phyloP scores from a whole-genome alignment of 2,329 filamentous ascomycete species.

The Colletotrichum melonis region DNA sequence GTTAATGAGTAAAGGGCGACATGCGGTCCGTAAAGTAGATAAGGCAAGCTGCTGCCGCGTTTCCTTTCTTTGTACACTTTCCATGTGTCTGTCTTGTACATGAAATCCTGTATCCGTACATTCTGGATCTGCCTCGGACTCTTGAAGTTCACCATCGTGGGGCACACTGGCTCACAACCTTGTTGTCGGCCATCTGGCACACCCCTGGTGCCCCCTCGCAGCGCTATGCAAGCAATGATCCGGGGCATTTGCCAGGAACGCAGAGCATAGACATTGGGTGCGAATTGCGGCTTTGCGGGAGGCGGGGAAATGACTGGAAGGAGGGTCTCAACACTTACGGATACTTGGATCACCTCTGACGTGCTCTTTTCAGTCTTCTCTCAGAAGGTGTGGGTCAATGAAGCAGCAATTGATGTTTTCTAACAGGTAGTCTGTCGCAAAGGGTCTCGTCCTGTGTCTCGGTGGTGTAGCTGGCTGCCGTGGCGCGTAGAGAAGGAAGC shows the following conservation, averaged over 20 bases:
- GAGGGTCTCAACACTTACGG: background rate
- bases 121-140: background rate
- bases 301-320: background rate
- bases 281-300: background rate
- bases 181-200: background rate
- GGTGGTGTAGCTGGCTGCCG: background rate
- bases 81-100: background rate
- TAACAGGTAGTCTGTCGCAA: background rate
- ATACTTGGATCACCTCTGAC: background rate
- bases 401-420: background rate
- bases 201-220: background rate
- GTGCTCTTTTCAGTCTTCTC: background rate
- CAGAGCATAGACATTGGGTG: background rate
- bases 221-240: background rate
- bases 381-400: background rate
- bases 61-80: background rate
- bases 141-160: background rate
- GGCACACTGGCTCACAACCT: background rate
- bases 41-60: background rate
- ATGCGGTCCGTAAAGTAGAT: background rate
- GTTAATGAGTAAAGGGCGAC: background rate
- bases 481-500: background rate
- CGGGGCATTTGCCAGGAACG: background rate
- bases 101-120: no score
- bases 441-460: background rate